Evolutionary conservation across 768 basidiomycete species (phyloP).

Genomic region (Phylloporus arenicola): DNA sequence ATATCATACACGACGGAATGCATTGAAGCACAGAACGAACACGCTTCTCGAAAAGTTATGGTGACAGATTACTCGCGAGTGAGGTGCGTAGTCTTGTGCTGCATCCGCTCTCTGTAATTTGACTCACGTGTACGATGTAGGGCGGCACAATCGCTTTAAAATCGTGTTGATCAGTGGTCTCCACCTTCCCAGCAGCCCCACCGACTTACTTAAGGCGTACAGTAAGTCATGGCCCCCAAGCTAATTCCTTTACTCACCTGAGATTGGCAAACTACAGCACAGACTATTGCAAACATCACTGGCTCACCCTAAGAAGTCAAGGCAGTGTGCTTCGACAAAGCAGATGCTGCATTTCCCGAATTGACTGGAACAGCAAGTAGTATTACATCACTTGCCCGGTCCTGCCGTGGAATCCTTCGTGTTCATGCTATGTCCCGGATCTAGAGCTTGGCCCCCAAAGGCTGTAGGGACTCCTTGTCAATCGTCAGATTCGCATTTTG

Average conservation of each 20-base stretch:
- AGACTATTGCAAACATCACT: not conserved
- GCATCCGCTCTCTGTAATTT: not conserved
- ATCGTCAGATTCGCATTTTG: not conserved
- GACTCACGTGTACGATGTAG: not conserved
- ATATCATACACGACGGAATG: not conserved
- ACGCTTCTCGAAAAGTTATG: no score
- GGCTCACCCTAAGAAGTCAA: conserved; percentile 1
- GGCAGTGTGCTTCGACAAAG: conserved; percentile 10
- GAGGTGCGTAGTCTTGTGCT: not conserved
- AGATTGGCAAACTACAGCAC: not conserved
- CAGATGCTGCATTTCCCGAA: not conserved
- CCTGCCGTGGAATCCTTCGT: not conserved
- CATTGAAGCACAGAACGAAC: not conserved
- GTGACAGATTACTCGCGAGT: no score
- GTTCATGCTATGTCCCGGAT: not conserved
- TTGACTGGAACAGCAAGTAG: not conserved
- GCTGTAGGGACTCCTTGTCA: not conserved
- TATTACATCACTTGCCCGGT: not conserved
- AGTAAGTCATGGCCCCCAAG: not conserved
- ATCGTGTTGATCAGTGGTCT: not conserved
- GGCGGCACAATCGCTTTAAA: not conserved
- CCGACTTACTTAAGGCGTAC: not conserved
- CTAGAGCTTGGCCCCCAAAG: not conserved
- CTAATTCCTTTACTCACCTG: not conserved
- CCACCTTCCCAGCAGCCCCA: not conserved